Base-by-base conservation (phyloP, 129 eudicot species). In the Arctium minus region DNA sequence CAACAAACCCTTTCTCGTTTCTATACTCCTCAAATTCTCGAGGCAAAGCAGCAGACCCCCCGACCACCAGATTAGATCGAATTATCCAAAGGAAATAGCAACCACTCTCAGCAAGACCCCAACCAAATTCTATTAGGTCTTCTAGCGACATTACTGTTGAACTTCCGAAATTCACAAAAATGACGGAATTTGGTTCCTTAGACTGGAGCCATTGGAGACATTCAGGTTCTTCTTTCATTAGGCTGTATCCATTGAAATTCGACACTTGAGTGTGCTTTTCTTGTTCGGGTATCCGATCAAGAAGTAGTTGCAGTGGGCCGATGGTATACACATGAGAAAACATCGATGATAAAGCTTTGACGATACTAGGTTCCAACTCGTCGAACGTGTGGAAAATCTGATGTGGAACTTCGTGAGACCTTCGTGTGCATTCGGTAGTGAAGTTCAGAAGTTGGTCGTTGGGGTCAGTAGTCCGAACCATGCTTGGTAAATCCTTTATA, bases 151-250 rank as follows among this genome's bases (percentile, higher is more conserved):
- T 72, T 1, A 11, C 76, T 1, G 38, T n/a, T 72, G n/a, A 5
- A 38, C 76, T 76, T 12, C 79, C 79, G 12, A 76, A 76, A 12
- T 76, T 76, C 18, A 76, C 79, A 46, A 48, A 76, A 76, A 76
- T 17, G 27, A 76, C 79, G 0, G 79, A 76, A 8, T 30, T 27
- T 32, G 79, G 79, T 76, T 72, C 22, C 42, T 72, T 72, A 38
- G 76, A 22, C 27, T 0, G 27, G 27, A 22, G 27, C 27, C 27
- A 22, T 22, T 22, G 27, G 27, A 22, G 27, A 12, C 76, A 72
- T n/a, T 15, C 22, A 0, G 46, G 38, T 30, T 72, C 76, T 72
- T 72, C 76, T 72, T 72, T 72, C 46, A 1, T 11, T 30, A 72
- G n/a, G 42, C 76, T 72, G 22, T 72, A 72, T 13, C 42, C 76